Evolutionary conservation across 169 alveolate genomes (phyloP).

Genomic region (Babesia ovis): DNA sequence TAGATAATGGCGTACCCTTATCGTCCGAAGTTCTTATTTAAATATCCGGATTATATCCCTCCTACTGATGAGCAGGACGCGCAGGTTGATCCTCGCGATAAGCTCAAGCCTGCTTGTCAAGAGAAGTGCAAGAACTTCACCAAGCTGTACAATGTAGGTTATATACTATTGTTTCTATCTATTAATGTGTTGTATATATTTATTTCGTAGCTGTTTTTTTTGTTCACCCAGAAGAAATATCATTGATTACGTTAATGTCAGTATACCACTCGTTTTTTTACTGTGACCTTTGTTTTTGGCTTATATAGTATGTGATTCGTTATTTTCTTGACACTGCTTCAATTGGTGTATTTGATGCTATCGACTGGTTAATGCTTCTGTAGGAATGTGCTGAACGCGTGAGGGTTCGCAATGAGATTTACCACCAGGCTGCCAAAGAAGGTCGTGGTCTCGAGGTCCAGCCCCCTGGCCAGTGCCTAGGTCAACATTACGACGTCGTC

Average conservation of each 20-base stretch:
- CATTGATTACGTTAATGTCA: no score
- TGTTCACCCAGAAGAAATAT: no score
- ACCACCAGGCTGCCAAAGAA: conserved; percentile 28
- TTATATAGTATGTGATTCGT: no score
- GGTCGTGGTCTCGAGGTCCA: conserved; percentile 35
- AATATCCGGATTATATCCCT: conserved; percentile 65
- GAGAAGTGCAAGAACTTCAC: conserved; percentile 62
- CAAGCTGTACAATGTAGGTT: conserved; percentile 63
- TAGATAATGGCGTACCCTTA: conserved; percentile 66
- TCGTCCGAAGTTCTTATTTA: conserved; percentile 48
- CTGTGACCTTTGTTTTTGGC: background rate
- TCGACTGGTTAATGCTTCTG: background rate
- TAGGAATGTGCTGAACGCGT: conserved; percentile 68
- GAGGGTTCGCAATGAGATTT: conserved; percentile 24
- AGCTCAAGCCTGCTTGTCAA: conserved; percentile 61
- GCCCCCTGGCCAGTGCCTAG: conserved; percentile 65
- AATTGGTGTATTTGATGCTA: no score
- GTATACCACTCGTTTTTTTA: background rate
- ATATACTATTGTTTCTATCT: no score
- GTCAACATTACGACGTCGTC: conserved; percentile 67
- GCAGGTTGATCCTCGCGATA: conserved; percentile 57
- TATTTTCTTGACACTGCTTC: no score
- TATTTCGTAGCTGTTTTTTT: no score
- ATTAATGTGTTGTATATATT: no score
- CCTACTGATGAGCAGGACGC: conserved; percentile 70